Base-by-base conservation (phyloP, 306 rosid genomes). In the Sicyos edulis region DNA sequence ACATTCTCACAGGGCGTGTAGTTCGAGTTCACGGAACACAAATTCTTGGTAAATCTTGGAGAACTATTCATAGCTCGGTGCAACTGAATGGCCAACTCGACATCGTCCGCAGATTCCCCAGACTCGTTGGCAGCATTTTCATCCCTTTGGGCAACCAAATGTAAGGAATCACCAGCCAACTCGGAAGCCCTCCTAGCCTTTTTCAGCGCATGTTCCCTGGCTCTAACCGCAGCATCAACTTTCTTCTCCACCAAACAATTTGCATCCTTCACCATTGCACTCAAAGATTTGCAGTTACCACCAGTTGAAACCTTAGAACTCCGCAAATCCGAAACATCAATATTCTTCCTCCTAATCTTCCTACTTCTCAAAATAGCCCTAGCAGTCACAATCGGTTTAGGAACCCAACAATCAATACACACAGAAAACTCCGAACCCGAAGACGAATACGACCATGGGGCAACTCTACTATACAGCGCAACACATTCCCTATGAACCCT, bases 371-470 rank as follows among this genome's bases (percentile, higher is more conserved):
- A 17, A 44, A 69, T 73, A 14, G 75, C 73, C 72, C 84, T 78
- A 61, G 89, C 80, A 70, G 61, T 16, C 14, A 74, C 83, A 54
- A 90, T 52, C 3, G 85, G 79, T 67, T 80, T 75, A 6, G 90
- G 95, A 53, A 91, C 79, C 96, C 96, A 88, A 70, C 95, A 88
- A 81, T 91, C 92, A 32, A 82, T 85, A 60, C 95, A 91, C 1
- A 85, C 79, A 14, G 86, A 78, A 55, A 83, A 80, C 14, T 82
- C 82, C 5, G 80, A 81, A 8, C 81, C 86, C 34, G 59, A 26
- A 67, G 77, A 76, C 10, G 89, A 75, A 73, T 76, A 80, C 8
- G 87, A 88, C 87, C 84, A 83, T 5, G 91, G 83, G 56, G 89
- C 81, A 52, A 51, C 21, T 55, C 70, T 10, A 56, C 69, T 86